A percentile compares a stretch with the other conserved stretches of the same genome.
Conservation (phyloP, 176 grass and related monocot genomes). For the Secale cereale region DNA sequence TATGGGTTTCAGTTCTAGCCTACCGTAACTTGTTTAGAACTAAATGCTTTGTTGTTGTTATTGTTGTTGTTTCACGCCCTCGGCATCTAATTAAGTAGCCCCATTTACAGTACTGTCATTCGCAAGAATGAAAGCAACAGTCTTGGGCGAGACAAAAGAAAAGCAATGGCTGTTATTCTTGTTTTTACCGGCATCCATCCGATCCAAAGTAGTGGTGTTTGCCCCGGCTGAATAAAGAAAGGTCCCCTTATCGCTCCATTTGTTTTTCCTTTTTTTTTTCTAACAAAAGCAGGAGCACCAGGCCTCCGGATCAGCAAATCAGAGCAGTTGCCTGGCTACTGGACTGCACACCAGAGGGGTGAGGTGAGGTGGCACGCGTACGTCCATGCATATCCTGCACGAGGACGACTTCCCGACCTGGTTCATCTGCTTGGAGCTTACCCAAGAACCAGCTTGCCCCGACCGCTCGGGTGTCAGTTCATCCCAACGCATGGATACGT, state of each 20-base stretch:
- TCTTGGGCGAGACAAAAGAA: background rate
- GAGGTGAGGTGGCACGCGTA: background rate
- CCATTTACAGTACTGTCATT: too few species aligned
- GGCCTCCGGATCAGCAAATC: background rate
- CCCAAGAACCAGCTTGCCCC: background rate
- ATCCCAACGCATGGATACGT: background rate
- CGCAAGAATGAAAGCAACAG: background rate
- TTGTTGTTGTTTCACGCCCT: too few species aligned
- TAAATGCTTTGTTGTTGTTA: too few species aligned
- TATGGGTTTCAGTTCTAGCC: too few species aligned
- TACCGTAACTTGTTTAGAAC: too few species aligned
- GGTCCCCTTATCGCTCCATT: slow-evolving; percentile 7
- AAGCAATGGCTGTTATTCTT: background rate
- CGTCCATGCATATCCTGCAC: slow-evolving; percentile 9
- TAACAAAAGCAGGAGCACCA: slow-evolving; percentile 22
- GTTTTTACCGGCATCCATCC: background rate
- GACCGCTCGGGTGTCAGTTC: slow-evolving; percentile 11
- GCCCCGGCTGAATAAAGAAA: slow-evolving; percentile 2
- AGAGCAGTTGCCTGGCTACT: background rate
- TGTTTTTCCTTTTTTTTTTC: background rate
- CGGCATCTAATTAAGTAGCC: background rate
- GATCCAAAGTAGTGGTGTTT: slow-evolving; percentile 8
- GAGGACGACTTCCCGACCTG: background rate
- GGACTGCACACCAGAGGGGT: background rate
- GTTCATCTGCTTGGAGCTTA: slow-evolving; percentile 11